Evolutionary conservation across 257 asterid species (phyloP).

Genomic region (Solanum sitiens): DNA sequence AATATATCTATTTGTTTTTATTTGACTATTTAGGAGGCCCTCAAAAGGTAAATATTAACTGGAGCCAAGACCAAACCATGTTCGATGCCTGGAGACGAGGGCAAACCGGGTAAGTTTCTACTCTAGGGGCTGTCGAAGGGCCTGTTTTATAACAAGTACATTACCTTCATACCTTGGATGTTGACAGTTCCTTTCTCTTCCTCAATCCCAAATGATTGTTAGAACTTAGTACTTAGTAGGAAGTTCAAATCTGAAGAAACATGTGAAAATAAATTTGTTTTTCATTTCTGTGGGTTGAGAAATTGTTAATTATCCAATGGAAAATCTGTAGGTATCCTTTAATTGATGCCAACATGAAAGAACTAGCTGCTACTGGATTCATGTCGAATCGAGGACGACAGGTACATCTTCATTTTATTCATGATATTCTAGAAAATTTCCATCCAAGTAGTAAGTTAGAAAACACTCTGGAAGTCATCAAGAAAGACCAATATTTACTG

Average conservation of each 20-base stretch:
- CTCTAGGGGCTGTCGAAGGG: background rate
- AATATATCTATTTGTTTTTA: background rate
- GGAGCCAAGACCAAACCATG: conserved; percentile 68
- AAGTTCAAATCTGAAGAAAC: background rate
- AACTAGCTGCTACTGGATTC: conserved; percentile 72
- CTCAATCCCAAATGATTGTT: background rate
- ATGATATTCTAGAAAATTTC: background rate
- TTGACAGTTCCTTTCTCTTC: background rate
- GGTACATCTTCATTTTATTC: conserved; percentile 17
- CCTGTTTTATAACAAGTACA: background rate
- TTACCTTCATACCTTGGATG: background rate
- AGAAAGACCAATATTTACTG: background rate
- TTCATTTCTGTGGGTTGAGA: background rate
- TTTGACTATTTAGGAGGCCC: conserved; percentile 59
- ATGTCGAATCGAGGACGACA: conserved; percentile 99
- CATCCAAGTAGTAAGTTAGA: background rate
- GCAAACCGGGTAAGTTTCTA: conserved; percentile 54
- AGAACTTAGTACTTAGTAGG: background rate
- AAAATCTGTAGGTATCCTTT: conserved; percentile 64
- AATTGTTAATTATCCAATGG: background rate
- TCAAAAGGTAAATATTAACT: conserved; percentile 38
- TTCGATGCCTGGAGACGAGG: conserved; percentile 84
- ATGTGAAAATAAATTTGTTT: background rate
- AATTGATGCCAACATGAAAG: conserved; percentile 91
- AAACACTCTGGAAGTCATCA: background rate